Evolutionary conservation across 2,329 filamentous ascomycete species (phyloP).

Genomic region (Thielaviopsis ethacetica): DNA sequence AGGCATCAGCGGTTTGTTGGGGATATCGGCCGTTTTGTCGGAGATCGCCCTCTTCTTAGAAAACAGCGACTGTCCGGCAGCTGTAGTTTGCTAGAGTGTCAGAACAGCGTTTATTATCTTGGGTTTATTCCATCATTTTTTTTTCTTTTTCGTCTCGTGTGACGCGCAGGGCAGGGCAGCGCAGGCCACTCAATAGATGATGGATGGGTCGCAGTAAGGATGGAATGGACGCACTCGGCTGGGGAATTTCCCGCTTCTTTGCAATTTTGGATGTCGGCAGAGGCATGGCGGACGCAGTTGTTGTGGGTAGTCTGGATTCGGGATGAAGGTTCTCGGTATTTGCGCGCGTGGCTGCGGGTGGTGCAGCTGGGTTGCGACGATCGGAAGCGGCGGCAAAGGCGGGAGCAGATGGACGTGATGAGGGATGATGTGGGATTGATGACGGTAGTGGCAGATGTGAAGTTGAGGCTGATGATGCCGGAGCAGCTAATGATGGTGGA

Average conservation of each 20-base stretch:
- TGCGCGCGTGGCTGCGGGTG: neutral
- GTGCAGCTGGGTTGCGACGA: neutral
- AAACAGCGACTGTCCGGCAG: constrained; percentile 31
- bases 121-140: too few relatives aligned
- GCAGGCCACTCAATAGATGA: neutral
- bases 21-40: constrained; percentile 38
- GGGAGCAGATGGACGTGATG: constrained; percentile 1
- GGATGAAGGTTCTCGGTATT: neutral
- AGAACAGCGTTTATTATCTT: neutral
- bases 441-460: neutral
- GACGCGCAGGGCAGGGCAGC: neutral
- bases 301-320: constrained; percentile 33
- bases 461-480: neutral
- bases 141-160: neutral
- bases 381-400: neutral
- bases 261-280: constrained; percentile 23
- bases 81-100: neutral
- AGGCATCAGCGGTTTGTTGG: constrained; percentile 24
- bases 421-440: neutral
- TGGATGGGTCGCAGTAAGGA: neutral
- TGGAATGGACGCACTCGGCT: constrained; percentile 23
- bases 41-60: constrained; percentile 43
- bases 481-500: constrained; percentile 4
- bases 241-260: constrained; percentile 34
- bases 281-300: constrained; percentile 15